A percentile compares a stretch with the other conserved stretches of the same genome.
Evolutionary conservation across 208 protist species (phyloP).

Genomic region (Leishmania braziliensis): DNA sequence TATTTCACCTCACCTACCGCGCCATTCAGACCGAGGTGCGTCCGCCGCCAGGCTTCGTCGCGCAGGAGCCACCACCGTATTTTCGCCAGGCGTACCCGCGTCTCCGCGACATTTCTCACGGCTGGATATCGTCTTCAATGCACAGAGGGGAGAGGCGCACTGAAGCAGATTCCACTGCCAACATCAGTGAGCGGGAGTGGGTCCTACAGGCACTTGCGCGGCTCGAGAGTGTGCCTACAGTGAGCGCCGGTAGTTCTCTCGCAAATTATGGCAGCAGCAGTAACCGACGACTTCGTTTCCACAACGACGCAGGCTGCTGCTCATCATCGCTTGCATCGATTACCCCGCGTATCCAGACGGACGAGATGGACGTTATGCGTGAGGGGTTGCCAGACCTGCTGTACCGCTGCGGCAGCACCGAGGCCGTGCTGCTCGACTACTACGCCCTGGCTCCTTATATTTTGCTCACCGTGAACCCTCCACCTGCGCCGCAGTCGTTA

Average conservation of each 20-base stretch:
- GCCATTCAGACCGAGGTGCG: conserved; percentile 50
- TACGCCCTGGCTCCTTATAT: conserved; percentile 63
- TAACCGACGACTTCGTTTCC: background rate
- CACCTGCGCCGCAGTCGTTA: background rate
- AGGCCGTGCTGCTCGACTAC: conserved; percentile 63
- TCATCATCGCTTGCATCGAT: background rate
- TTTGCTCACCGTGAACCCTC: conserved; percentile 42
- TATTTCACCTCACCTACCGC: conserved; percentile 51
- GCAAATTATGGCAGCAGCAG: background rate
- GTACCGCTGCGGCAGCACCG: conserved; percentile 50
- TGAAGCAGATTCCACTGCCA: background rate
- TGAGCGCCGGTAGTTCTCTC: background rate
- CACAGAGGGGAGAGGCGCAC: background rate
- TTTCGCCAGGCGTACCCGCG: conserved; percentile 61
- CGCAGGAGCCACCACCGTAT: conserved; percentile 73
- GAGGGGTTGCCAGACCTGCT: conserved; percentile 57
- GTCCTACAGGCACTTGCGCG: conserved; percentile 23
- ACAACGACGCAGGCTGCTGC: background rate
- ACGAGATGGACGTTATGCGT: conserved; percentile 68
- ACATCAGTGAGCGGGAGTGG: conserved; percentile 32
- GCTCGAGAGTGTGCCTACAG: conserved; percentile 11
- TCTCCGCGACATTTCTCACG: conserved; percentile 33
- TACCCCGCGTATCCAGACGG: conserved; percentile 12
- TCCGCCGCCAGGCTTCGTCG: conserved; percentile 53
- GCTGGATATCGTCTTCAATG: background rate